A percentile compares a stretch with the other conserved stretches of the same genome.
Conservation (phyloP, 208 protist species). For the Trypanosoma boissoni region DNA sequence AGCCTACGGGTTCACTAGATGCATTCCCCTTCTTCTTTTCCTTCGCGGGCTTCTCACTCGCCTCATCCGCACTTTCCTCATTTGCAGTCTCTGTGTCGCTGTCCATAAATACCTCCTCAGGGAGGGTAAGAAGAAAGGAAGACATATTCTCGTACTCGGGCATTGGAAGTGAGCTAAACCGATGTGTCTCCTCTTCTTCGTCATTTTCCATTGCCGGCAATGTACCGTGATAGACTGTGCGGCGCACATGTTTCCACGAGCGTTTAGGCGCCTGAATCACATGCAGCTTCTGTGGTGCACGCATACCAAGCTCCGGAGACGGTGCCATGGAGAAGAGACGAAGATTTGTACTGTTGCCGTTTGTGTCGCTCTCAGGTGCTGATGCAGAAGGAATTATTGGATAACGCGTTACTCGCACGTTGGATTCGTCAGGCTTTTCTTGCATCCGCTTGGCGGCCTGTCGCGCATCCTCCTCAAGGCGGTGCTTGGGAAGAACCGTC, state of each 20-base stretch:
- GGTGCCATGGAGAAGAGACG: constrained; percentile 19
- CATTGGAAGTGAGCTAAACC: constrained; percentile 30
- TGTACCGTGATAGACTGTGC: constrained; percentile 12
- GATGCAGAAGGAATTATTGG: neutral
- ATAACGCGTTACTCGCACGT: neutral
- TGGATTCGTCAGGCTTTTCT: neutral
- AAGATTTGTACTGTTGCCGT: neutral
- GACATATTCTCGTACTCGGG: constrained; percentile 34
- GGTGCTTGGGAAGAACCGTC: constrained; percentile 19
- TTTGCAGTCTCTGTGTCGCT: too few relatives aligned
- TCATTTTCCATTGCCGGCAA: neutral
- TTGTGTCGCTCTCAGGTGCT: too few relatives aligned
- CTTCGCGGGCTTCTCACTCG: too few relatives aligned
- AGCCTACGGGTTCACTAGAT: too few relatives aligned
- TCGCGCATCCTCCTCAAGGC: constrained; percentile 25
- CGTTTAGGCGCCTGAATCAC: constrained; percentile 21
- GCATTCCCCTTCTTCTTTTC: too few relatives aligned
- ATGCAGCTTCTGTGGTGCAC: constrained; percentile 7
- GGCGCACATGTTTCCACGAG: constrained; percentile 16
- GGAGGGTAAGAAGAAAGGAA: constrained; percentile 30
- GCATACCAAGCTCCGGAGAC: constrained; percentile 5
- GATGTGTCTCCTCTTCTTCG: constrained; percentile 6
- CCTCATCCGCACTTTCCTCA: too few relatives aligned
- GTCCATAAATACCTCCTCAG: too few relatives aligned
- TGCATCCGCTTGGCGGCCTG: constrained; percentile 14